Evolutionary conservation across 2,329 filamentous ascomycete species (phyloP).

Genomic region (Stemphylium beticola): DNA sequence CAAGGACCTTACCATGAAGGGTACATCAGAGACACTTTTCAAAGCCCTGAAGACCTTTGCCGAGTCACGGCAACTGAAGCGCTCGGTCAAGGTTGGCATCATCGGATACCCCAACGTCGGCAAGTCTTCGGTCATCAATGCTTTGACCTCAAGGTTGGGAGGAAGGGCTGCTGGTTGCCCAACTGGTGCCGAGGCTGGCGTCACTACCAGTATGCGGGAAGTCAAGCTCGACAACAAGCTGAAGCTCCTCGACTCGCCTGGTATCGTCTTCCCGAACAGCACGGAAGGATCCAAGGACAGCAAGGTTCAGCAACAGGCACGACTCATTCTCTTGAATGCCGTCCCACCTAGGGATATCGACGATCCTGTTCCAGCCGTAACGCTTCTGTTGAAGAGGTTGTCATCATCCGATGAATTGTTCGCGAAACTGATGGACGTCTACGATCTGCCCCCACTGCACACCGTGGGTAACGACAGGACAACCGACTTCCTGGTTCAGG

Average conservation of each 20-base stretch:
- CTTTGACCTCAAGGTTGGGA: slow-evolving; percentile 78
- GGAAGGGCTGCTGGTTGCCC: slow-evolving; percentile 76
- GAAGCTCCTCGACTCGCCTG: slow-evolving; percentile 90
- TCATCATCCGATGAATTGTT: slow-evolving; percentile 75
- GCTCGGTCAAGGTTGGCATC: slow-evolving; percentile 87
- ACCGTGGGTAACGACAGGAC: slow-evolving; percentile 73
- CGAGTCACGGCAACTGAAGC: slow-evolving; percentile 81
- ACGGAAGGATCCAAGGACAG: slow-evolving; percentile 54
- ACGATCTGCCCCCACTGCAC: slow-evolving; percentile 82
- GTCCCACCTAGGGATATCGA: slow-evolving; percentile 93
- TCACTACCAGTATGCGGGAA: slow-evolving; percentile 84
- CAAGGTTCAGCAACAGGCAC: slow-evolving; percentile 75
- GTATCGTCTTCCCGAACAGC: slow-evolving; percentile 85
- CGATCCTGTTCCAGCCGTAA: slow-evolving; percentile 87
- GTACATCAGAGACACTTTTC: slow-evolving; percentile 83
- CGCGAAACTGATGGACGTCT: slow-evolving; percentile 79
- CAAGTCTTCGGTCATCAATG: slow-evolving; percentile 96
- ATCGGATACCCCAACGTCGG: slow-evolving; percentile 97
- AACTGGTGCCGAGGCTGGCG: slow-evolving; percentile 87
- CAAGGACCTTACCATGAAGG: slow-evolving; percentile 84
- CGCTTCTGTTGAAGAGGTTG: slow-evolving; percentile 80
- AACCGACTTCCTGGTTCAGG: slow-evolving; percentile 91
- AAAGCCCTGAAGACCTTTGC: slow-evolving; percentile 89
- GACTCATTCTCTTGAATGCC: slow-evolving; percentile 86
- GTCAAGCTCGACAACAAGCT: slow-evolving; percentile 96